Conservation (phyloP, 352 stramenopile genomes). For the Globisporangium irregulare region DNA sequence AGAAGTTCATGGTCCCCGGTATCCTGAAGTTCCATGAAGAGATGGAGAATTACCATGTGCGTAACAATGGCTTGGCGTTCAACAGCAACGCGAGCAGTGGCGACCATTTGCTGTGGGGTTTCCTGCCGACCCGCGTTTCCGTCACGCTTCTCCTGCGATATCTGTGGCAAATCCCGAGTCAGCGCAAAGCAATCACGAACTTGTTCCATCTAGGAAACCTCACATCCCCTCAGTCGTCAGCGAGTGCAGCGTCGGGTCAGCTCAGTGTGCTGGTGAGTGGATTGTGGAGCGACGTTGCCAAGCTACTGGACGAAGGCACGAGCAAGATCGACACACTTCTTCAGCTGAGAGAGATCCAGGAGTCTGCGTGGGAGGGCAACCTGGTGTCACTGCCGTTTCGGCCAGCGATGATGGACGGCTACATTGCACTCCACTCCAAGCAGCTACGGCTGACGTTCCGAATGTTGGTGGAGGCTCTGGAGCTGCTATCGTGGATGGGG, state of each 20-base stretch:
- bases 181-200: conserved; percentile 33
- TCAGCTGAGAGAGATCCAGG: conserved; percentile 62
- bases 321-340: conserved; percentile 58
- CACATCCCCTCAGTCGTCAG: conserved; percentile 12
- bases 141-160: conserved; percentile 57
- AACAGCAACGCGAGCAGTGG: conserved; percentile 56
- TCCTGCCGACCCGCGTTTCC: conserved; percentile 58
- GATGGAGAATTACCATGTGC: conserved; percentile 70
- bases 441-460: conserved; percentile 63
- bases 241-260: conserved; percentile 26
- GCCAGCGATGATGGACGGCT: conserved; percentile 53
- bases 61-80: conserved; percentile 65
- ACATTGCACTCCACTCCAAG: conserved; percentile 71
- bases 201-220: conserved; percentile 15
- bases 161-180: conserved; percentile 59
- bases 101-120: conserved; percentile 72
- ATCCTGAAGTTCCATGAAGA: conserved; percentile 69
- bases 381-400: conserved; percentile 44
- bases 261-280: conserved; percentile 57
- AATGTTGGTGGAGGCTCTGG: conserved; percentile 58
- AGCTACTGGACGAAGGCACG: conserved; percentile 63
- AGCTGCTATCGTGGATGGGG: conserved; percentile 61
- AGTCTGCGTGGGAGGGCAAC: conserved; percentile 33
- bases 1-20: conserved; percentile 31
- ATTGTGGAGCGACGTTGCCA: conserved; percentile 66